These are phyloP conservation scores for Staphylotrichum tortipilum DNA, from an alignment of 495 filamentous ascomycete species.

Conservation along the genomic window DNA sequence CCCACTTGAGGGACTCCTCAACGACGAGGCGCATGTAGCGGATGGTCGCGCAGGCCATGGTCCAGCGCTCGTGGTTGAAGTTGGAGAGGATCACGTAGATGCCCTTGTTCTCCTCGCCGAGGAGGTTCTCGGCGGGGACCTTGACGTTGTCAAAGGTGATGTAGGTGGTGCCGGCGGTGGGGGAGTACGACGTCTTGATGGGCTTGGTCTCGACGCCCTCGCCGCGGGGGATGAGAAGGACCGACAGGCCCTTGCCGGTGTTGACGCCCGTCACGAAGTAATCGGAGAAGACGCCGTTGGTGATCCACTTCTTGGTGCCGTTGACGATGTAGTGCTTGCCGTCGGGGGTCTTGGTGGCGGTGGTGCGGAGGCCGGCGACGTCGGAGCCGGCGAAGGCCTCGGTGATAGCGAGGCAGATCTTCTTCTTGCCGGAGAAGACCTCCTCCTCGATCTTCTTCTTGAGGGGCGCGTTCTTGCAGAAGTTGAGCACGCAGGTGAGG, in stretches of 20 bases:
- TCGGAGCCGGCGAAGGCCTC: constrained; percentile 86
- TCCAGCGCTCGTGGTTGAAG: constrained; percentile 76
- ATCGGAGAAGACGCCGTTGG: constrained; percentile 75
- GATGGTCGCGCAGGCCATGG: constrained; percentile 56
- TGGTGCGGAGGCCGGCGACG: constrained; percentile 74
- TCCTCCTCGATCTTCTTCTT: constrained; percentile 60
- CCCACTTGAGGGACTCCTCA: constrained; percentile 84
- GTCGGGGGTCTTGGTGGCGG: constrained; percentile 71
- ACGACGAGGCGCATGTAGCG: constrained; percentile 60
- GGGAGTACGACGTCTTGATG: constrained; percentile 83
- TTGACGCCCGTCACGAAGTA: constrained; percentile 78
- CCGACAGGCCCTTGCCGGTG: constrained; percentile 74
- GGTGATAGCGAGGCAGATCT: constrained; percentile 80
- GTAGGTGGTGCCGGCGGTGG: constrained; percentile 69
- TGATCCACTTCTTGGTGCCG: constrained; percentile 93
- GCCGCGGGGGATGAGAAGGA: constrained; percentile 64
- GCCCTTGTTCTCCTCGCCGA: constrained; percentile 79
- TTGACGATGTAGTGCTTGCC: constrained; percentile 81
- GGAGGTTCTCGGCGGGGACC: constrained; percentile 68
- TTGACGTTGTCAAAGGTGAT: constrained; percentile 82
- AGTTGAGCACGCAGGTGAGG: constrained; percentile 74
- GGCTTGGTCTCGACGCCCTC: constrained; percentile 64
- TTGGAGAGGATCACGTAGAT: constrained; percentile 84
- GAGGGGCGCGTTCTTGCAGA: constrained; percentile 57
- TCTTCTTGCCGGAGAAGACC: constrained; percentile 72